Base-by-base conservation (phyloP, 192 early-diverging fungal species). In the Backusella mclennaniae region DNA sequence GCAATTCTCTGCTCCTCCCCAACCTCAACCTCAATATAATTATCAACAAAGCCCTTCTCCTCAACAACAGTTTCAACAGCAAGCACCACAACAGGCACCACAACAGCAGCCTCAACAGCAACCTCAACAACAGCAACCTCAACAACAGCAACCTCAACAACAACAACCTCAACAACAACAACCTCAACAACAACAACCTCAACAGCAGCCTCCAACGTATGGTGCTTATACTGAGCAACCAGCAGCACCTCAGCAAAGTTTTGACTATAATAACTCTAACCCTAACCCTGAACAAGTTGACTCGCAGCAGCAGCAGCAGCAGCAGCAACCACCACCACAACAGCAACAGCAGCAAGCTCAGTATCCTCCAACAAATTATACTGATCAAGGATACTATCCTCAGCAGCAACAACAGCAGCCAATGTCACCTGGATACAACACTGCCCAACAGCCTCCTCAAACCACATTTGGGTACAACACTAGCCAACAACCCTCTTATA, bases 241-340 rank as follows among this genome's bases (percentile, higher is more conserved):
- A 35, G 68, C 11, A 38, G 35, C 70, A 35, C 73, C 59, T 31
- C 67, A 74, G 56, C 59, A 74, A 38, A 69, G 17, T 36, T 71
- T 49, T 33, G 82, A 79, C 29, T 84, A 80, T 63, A 76, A 80
- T 52, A 66, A 76, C 35, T 39, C 73, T 26, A 29, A 56, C 29
- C 15, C 44, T 0, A 35, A 49, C n/a, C 21, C 26, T 26, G 77
- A 81, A n/a, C 80, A 73, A 52, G 11, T 9, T 63, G 56, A 23
- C 8, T 82, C 79, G n/a, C 46, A 49, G 46, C 46, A 49, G 19
- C 46, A 49, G 6, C 46, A 74, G 35, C 76, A 53, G 15, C 80
- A 69, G 36, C 66, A 49, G 8, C 82, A 78, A 14, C 59, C 49
- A 14, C 77, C 73, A 21, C 77, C 71, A 41, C 80, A 78, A 53